These are phyloP conservation scores for Eremochloa ophiuroides DNA, from an alignment of 176 grass and related monocot genomes.

Conservation along the genomic window DNA sequence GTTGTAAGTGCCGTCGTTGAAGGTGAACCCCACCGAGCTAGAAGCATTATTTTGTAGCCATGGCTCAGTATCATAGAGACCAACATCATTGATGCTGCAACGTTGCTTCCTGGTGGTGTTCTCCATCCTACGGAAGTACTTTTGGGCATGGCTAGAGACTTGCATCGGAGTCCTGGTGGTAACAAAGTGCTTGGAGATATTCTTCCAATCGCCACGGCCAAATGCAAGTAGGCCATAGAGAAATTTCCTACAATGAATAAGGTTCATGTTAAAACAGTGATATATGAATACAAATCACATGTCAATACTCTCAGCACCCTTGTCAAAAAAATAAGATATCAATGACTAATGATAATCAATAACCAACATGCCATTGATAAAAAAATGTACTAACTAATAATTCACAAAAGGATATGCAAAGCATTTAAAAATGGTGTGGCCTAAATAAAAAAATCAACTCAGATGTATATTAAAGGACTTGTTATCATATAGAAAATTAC, in stretches of 20 bases:
- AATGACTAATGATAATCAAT: not conserved
- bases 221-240: not conserved
- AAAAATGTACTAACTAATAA: no score
- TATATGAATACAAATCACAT: not conserved
- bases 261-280: not conserved
- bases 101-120: not conserved
- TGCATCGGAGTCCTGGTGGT: not conserved
- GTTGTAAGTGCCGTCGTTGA: not conserved
- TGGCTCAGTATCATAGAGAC: not conserved
- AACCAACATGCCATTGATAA: no score
- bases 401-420: no score
- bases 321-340: no score
- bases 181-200: conserved; percentile 24
- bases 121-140: not conserved
- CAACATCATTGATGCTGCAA: conserved; percentile 15
- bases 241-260: not conserved
- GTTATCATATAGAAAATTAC: not conserved
- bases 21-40: no score
- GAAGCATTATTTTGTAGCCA: not conserved
- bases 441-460: not conserved
- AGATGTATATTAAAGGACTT: not conserved
- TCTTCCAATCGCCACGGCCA: conserved; percentile 10
- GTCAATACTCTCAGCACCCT: no score
- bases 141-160: conserved; percentile 15
- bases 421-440: no score